Evolutionary conservation across 768 basidiomycete genomes (phyloP), one percentile per base, ranked within the genome.

Genomic region (Chiua virens): DNA sequence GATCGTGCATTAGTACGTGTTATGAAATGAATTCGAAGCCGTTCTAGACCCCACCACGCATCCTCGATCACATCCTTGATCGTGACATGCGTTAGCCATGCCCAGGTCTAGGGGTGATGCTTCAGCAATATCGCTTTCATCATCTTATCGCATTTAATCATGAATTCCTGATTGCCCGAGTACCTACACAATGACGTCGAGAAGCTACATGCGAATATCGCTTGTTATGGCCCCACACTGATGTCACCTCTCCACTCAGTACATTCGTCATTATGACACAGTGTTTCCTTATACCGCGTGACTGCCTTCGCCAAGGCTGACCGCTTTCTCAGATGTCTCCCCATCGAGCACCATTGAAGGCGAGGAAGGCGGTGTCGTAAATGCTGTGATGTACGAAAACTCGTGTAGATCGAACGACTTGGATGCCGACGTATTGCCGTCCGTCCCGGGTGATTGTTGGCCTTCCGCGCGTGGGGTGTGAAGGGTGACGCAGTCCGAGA

Each of bases 341-440:
- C 22, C 50, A 42, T 42, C 47, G 45, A 51, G 35, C 34, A 36
- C 48, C 6, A 44, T 49, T 7, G 62, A 64, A 54, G 63, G 64
- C 15, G 63, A 63, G 22, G 65, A 62, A 45, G 66, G 57, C 47
- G 59, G 66, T 49, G 68, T 70, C 22, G 66, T 66, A 34, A 64
- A 63, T 13, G 63, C 66, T 11, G 66, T 68, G 30, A 66, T 27
- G 42, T 68, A 63, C 25, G 68, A 70, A 61, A 63, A 61, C 56
- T 66, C 66, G 53, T 63, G 54, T 52, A 68, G 37, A 42, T 70
- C 66, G 17, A 58, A 63, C 34, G 55, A 52, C 13, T 50, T 47
- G 43, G 54, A 58, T 25, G 53, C 42, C 23, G 54, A 36, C 13
- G 55, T 55, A 30, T 38, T 50, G 14, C 54, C 49, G 13, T 51